phyloP scores from a whole-genome alignment of 2,329 filamentous ascomycete species.

The Neonectria magnoliae region DNA sequence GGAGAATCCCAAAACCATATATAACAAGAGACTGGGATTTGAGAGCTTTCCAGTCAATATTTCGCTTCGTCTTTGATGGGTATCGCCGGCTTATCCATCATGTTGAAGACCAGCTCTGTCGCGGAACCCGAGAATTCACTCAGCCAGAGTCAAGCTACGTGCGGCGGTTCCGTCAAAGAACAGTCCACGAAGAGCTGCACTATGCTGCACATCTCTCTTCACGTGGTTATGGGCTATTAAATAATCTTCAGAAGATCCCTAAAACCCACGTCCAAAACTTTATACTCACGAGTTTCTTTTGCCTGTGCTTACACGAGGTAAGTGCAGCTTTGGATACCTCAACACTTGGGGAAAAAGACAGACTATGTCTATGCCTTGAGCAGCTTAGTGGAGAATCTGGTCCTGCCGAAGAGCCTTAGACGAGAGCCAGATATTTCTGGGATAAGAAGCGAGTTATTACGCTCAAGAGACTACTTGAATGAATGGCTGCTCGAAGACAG shows the following conservation, averaged over 20 bases:
- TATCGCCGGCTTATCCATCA: conserved; percentile 17
- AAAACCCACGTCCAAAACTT: conserved; percentile 6
- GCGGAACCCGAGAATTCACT: not conserved
- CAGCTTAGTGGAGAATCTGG: conserved; percentile 1
- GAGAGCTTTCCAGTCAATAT: conserved; percentile 12
- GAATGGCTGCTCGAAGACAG: too few relatives aligned
- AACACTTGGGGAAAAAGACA: conserved; percentile 1
- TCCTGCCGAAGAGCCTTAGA: not conserved
- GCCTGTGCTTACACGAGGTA: conserved; percentile 2
- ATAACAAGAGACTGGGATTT: conserved; percentile 11
- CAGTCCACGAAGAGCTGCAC: conserved; percentile 1
- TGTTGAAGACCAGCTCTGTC: conserved; percentile 9
- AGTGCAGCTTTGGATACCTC: conserved; percentile 1
- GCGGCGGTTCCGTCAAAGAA: conserved; percentile 7
- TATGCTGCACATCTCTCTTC: conserved; percentile 16
- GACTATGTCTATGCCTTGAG: conserved; percentile 8
- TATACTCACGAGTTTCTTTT: conserved; percentile 9
- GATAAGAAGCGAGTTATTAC: conserved; percentile 5
- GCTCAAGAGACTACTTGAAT: not conserved
- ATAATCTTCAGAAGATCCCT: conserved; percentile 6
- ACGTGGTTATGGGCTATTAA: conserved; percentile 7
- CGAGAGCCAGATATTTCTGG: conserved; percentile 14
- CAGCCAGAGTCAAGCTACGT: not conserved
- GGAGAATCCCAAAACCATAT: not conserved
- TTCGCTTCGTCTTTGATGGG: conserved; percentile 11